These are phyloP conservation scores for Pseudozyma hubeiensis DNA, from an alignment of 1,284 basidiomycete species.

Conservation along the genomic window DNA sequence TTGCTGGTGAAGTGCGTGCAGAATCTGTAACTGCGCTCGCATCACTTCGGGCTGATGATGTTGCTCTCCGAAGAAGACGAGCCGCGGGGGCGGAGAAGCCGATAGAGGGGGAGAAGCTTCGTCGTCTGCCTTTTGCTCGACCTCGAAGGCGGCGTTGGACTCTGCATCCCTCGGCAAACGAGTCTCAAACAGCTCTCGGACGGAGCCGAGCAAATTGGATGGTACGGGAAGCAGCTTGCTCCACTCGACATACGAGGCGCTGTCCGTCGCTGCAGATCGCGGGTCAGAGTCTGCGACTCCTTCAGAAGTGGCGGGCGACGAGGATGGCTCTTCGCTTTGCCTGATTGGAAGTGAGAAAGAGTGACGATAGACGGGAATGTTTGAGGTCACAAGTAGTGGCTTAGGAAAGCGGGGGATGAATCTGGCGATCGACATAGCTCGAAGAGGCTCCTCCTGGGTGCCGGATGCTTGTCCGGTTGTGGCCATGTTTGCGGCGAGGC, in stretches of 20 bases:
- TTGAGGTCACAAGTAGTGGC: conserved; percentile 27
- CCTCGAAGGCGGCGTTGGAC: background rate
- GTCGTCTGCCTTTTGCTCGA: background rate
- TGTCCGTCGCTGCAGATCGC: background rate
- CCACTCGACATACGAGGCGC: conserved; percentile 41
- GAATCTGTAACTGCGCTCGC: conserved; percentile 50
- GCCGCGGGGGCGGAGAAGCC: conserved; percentile 29
- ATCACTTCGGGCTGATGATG: conserved; percentile 60
- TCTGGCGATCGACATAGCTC: conserved; percentile 42
- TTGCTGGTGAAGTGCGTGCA: conserved; percentile 38
- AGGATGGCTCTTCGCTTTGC: background rate
- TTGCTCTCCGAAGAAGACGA: conserved; percentile 60
- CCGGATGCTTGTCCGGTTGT: background rate
- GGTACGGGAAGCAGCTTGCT: conserved; percentile 32
- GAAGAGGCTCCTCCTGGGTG: background rate
- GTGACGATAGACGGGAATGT: conserved; percentile 45
- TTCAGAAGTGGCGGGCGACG: background rate
- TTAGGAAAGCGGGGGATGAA: conserved; percentile 39
- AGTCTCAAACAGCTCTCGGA: conserved; percentile 16
- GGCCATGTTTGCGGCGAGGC: conserved; percentile 6
- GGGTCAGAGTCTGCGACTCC: background rate
- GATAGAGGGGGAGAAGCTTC: background rate
- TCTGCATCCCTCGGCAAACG: background rate
- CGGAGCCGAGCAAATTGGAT: conserved; percentile 34
- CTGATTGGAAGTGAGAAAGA: conserved; percentile 27